Conservation (phyloP, 2,329 filamentous ascomycete species). For the Raffaelea albimanens region DNA sequence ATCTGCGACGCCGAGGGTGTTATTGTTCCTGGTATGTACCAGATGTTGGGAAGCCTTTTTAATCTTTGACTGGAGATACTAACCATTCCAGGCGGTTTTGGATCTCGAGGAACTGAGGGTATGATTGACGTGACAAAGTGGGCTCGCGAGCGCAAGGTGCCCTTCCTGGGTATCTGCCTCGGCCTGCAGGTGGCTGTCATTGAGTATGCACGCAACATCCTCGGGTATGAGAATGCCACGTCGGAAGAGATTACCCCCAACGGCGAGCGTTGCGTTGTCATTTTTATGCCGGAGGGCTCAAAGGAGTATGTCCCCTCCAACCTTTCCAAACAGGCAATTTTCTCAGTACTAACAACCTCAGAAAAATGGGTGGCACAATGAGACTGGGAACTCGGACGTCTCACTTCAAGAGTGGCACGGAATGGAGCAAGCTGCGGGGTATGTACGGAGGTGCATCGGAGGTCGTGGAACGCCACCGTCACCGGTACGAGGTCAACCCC, state of each 20-base stretch:
- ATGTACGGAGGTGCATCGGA: conserved; percentile 51
- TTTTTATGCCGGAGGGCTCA: conserved; percentile 76
- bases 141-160: conserved; percentile 71
- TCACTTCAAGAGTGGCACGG: conserved; percentile 55
- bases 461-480: conserved; percentile 59
- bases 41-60: too few species aligned
- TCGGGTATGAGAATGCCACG: conserved; percentile 26
- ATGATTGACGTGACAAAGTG: conserved; percentile 85
- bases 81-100: conserved; percentile 51
- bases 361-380: conserved; percentile 70
- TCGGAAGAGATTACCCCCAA: conserved; percentile 44
- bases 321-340: too few species aligned
- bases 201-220: conserved; percentile 69
- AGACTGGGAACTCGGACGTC: conserved; percentile 61
- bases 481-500: conserved; percentile 74
- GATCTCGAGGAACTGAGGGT: conserved; percentile 71
- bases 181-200: conserved; percentile 92
- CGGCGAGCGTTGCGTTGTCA: conserved; percentile 59
- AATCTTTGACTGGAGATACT: too few species aligned
- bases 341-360: conserved; percentile 17
- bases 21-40: conserved; percentile 45
- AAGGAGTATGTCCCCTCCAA: conserved; percentile 21
- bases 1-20: conserved; percentile 62
- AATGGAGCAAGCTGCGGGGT: conserved; percentile 61
- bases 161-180: conserved; percentile 83